Evolutionary conservation across 768 basidiomycete genomes (phyloP).

Genomic region (Hysterangium stoloniferum): DNA sequence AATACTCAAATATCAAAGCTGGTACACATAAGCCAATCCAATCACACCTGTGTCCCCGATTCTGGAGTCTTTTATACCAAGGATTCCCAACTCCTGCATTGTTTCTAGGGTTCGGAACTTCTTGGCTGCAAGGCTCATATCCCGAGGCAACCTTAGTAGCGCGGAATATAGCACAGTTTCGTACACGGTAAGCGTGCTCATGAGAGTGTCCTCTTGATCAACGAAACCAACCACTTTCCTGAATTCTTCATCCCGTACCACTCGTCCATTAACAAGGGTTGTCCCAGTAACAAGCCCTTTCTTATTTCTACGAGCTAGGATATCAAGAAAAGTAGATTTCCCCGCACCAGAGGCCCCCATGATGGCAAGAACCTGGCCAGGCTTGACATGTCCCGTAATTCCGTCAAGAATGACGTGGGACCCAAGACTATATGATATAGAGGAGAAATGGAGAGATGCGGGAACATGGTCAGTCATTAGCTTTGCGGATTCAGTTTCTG

Average conservation of each 20-base stretch:
- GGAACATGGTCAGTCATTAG: slow-evolving; percentile 94
- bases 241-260: slow-evolving; percentile 67
- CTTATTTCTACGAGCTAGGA: slow-evolving; percentile 87
- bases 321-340: slow-evolving; percentile 94
- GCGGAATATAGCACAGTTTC: slow-evolving; percentile 96
- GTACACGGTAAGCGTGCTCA: slow-evolving; percentile 96
- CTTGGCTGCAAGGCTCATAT: slow-evolving; percentile 96
- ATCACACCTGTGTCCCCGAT: slow-evolving; percentile 78
- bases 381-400: slow-evolving; percentile 76
- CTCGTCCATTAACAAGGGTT: slow-evolving; percentile 80
- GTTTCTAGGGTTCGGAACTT: slow-evolving; percentile 91
- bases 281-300: slow-evolving; percentile 66
- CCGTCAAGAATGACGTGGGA: slow-evolving; percentile 64
- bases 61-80: slow-evolving; percentile 80
- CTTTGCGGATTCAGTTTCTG: slow-evolving; percentile 72
- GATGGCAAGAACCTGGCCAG: slow-evolving; percentile 89
- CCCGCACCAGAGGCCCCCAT: slow-evolving; percentile 97
- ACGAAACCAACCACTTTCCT: slow-evolving; percentile 89
- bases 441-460: slow-evolving; percentile 84
- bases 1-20: not conserved
- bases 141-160: slow-evolving; percentile 78
- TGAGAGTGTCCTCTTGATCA: slow-evolving; percentile 96
- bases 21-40: not conserved
- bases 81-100: slow-evolving; percentile 90
- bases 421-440: slow-evolving; percentile 71